Evolutionary conservation across 2,329 filamentous ascomycete species (phyloP), one percentile per base, ranked within the genome.

Genomic region (Stagonosporopsis chrysanthemi): DNA sequence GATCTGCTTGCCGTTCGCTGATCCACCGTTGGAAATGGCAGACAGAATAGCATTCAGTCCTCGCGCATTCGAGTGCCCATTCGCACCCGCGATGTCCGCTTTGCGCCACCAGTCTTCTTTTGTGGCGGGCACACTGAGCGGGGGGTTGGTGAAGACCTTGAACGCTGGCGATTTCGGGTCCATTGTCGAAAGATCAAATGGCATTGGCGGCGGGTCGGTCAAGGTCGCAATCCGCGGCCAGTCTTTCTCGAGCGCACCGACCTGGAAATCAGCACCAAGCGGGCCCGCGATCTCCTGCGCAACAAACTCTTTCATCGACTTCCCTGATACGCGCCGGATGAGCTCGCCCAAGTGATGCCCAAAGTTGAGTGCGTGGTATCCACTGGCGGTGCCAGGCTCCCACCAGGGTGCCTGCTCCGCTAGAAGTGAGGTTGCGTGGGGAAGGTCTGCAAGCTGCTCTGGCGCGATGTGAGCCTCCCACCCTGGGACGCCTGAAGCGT

Each of bases 261-360:
- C 45, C 26, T 63, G 62, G 35, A 63, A 63, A 29, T 63, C 62
- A 2, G 67, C 61, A 69, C 53, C 58, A 66, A 70, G 33, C 88
- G 88, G 75, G 81, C 88, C 28, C 89, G 86, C 75, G 85, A 87
- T 65, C 79, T 96, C 68, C 96, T 92, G 80, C 4, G 35, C 6
- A 9, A 65, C 52, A 26, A 63, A 65, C 6, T 61, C 31, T 8
- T 42, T 17, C 14, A 65, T 28, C 0, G 54, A 35, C 12, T 58
- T 49, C 0, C 57, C 50, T 5, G 56, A 59, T 0, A 62, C 61
- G 23, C 56, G 54, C 11, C 40, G 39, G 12, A 64, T 26, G 7
- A 65, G 46, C 4, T 40, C 59, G n/a, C 45, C 56, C 28, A 65
- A 14, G 14, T 62, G 59, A 23, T 59, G 52, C 15, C 61, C 61